Percentiles rank a stretch among this genome's conserved stretches.
Conservation (phyloP, 768 basidiomycete genomes). For the Phylloporus scabripes region DNA sequence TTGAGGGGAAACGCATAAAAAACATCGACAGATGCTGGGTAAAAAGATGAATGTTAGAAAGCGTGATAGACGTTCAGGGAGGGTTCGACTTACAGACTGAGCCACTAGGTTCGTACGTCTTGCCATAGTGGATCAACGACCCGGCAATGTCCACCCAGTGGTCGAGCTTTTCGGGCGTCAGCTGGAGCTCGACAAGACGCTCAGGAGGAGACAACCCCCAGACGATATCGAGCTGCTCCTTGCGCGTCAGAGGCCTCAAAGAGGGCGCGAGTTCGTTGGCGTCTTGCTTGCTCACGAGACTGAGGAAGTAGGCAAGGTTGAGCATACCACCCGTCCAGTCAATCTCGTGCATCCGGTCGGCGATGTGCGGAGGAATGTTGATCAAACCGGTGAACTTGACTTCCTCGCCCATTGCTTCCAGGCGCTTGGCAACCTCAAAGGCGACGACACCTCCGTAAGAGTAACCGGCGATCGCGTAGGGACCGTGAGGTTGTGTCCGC, state of each 20-base stretch:
- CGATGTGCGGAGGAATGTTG: conserved; percentile 40
- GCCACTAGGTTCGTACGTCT: conserved; percentile 21
- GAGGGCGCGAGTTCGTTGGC: conserved; percentile 20
- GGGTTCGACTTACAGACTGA: conserved; percentile 23
- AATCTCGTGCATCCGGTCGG: conserved; percentile 40
- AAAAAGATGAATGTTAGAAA: not conserved
- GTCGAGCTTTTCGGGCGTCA: conserved; percentile 21
- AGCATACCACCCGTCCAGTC: conserved; percentile 38
- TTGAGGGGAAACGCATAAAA: conserved; percentile 26
- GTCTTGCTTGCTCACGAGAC: conserved; percentile 30
- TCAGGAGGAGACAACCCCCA: conserved; percentile 29
- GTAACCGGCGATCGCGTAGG: conserved; percentile 40
- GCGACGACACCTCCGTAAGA: conserved; percentile 42
- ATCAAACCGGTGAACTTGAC: conserved; percentile 39
- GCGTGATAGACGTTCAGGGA: not conserved
- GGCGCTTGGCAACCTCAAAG: conserved; percentile 38
- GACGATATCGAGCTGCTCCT: conserved; percentile 25
- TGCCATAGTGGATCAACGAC: conserved; percentile 29
- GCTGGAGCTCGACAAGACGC: conserved; percentile 25
- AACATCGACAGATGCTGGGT: conserved; percentile 16
- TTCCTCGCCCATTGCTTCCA: conserved; percentile 32
- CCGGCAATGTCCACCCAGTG: conserved; percentile 31
- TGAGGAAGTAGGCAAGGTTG: conserved; percentile 39
- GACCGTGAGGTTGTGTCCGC: conserved; percentile 32
- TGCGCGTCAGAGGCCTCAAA: conserved; percentile 20